Conservation (phyloP, 768 basidiomycete genomes). For the Naematelia encephala region DNA sequence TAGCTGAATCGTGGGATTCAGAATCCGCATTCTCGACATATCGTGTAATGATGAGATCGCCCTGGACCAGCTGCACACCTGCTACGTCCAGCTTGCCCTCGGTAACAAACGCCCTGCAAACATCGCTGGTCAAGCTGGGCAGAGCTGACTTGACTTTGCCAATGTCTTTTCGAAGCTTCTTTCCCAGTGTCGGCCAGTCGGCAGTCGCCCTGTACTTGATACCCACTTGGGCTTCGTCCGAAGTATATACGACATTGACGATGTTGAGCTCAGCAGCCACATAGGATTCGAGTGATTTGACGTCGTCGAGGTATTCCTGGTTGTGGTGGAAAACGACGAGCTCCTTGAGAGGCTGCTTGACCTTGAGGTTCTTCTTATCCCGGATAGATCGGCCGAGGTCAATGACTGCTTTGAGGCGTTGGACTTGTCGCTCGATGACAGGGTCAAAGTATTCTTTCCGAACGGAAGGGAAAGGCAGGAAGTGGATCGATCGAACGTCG, state of each 20-base stretch:
- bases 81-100: constrained; percentile 78
- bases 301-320: constrained; percentile 75
- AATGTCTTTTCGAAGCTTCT: constrained; percentile 88
- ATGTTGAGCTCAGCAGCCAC: constrained; percentile 94
- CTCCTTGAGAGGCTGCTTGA: constrained; percentile 85
- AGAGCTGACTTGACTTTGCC: constrained; percentile 83
- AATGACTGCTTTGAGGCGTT: constrained; percentile 92
- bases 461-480: constrained; percentile 86
- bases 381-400: constrained; percentile 84
- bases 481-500: constrained; percentile 91
- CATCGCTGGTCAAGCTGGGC: constrained; percentile 73
- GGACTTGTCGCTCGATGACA: constrained; percentile 88
- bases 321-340: constrained; percentile 91
- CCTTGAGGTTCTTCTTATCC: constrained; percentile 76
- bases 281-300: constrained; percentile 77
- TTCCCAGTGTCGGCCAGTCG: constrained; percentile 91
- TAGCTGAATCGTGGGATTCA: constrained; percentile 60
- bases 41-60: constrained; percentile 87
- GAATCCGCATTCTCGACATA: constrained; percentile 70
- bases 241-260: constrained; percentile 81
- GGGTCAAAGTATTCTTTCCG: constrained; percentile 93
- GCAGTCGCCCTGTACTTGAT: constrained; percentile 87
- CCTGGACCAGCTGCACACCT: constrained; percentile 81
- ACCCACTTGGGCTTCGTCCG: constrained; percentile 78
- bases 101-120: constrained; percentile 69